Evolutionary conservation across 2,329 filamentous ascomycete species (phyloP).

Genomic region (Botrytis tulipae): DNA sequence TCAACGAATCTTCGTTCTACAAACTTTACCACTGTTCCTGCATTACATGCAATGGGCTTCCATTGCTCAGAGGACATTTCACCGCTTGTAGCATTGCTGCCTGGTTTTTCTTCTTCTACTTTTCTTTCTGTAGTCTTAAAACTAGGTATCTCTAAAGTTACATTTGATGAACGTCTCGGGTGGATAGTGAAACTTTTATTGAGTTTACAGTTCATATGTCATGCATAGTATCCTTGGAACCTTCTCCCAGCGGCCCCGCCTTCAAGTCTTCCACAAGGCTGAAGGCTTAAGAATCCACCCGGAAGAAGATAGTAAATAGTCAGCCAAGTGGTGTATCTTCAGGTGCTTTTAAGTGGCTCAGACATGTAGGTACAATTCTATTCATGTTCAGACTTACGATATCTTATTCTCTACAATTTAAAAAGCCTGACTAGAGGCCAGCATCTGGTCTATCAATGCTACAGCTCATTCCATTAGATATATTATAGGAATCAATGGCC

Average conservation of each 20-base stretch:
- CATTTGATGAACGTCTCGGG: neutral
- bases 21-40: neutral
- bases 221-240: neutral
- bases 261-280: neutral
- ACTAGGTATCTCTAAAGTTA: neutral
- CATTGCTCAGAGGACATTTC: neutral
- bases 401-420: neutral
- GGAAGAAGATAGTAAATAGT: neutral
- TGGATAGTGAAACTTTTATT: neutral
- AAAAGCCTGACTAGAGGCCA: neutral
- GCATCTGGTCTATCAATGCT: neutral
- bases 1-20: slow-evolving; percentile 1
- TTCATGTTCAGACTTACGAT: neutral
- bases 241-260: neutral
- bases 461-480: neutral
- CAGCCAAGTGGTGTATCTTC: neutral
- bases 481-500: neutral
- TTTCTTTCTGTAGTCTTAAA: neutral
- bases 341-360: neutral
- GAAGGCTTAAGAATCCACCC: neutral
- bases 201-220: neutral
- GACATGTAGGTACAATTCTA: neutral
- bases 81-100: neutral
- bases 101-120: neutral
- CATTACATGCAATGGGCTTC: slow-evolving; percentile 17